Base-by-base conservation (phyloP, 306 rosid genomes). In the Citrullus colocynthis region DNA sequence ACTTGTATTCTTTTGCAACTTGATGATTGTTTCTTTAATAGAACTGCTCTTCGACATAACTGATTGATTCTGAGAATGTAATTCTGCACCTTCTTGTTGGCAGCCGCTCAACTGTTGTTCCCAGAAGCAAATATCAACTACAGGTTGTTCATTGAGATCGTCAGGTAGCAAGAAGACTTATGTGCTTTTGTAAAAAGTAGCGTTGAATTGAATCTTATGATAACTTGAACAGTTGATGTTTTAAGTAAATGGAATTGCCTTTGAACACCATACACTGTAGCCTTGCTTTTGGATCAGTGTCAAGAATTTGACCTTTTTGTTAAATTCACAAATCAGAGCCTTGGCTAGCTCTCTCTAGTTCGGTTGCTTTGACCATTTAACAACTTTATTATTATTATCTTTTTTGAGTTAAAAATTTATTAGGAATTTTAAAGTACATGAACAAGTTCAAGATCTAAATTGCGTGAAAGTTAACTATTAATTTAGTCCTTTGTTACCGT, bases 181-280 rank as follows among this genome's bases (percentile, higher is more conserved):
- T 73, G 62, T 51, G 21, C 45, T 73, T 73, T 32, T 73, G 77
- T 73, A 73, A 52, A 52, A 73, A 45, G 48, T 73, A 32, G 61
- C 30, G 59, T 49, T 49, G 57, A 55, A 18, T 55, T n/a, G 36
- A 44, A 12, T 13, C 14, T 73, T 73, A 51, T 73, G 17, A 73
- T 51, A 15, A 17, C 30, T 73, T 73, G 61, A 73, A 51, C 17
- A 73, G 5, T 51, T 51, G 61, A 16, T 49, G 45, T 34, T 8
- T 30, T 73, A 4, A 24, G 54, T 16, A 34, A 51, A 52, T 73
- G 77, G 61, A 73, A 52, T 73, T 52, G 17, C 77, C 17, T 30
- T 72, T 73, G 45, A 73, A 30, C 61, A 30, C 10, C 77, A 73
- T 6, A 14, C n/a, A 17, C 52, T 73, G 28, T 7, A 28, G 24